Evolutionary conservation across 164 flowering plant species (phyloP), one percentile per base, ranked within the genome.

Genomic region (Buxus sempervirens): DNA sequence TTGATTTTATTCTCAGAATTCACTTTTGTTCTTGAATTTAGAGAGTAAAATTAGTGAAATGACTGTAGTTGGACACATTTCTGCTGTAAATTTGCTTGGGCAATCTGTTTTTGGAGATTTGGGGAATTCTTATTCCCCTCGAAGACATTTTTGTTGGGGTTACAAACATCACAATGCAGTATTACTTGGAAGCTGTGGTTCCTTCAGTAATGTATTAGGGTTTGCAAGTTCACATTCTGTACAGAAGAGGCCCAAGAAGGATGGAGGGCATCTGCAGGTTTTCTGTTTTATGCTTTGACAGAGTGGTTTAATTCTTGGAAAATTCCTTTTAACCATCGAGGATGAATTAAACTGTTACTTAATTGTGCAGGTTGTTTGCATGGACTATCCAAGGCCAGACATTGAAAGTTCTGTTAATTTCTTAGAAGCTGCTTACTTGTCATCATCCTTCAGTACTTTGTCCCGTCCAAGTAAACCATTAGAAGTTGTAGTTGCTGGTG

Each of bases 351-450:
- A 10, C 54, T 24, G 21, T 15, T 69, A 49, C 22, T 38, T 56
- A 56, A 15, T 72, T 6, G 20, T 72, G 28, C 76, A 91, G 97
- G 90, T 95, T 48, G 87, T 89, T 58, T 95, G 97, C 65, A 68
- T 89, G 68, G 98, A 95, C 73, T 90, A 85, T 77, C 97, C 97
- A 36, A 82, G 98, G 69, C 98, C 98, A 8, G 93, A 91, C 70
- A 83, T 95, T 72, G 98, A 95, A 1, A 86, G 77, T 42, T 88
- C 98, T 36, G 81, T 68, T 48, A 89, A 84, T 78, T 95, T 76
- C 78, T 66, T 95, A 69, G 97, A 95, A 69, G 98, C 98, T 72
- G 96, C 98, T 38, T 73, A 75, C 53, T 84, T 95, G n/a, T 95
- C 98, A 23, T 79, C 97, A 32, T 61, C 87, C 12, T 94, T 94